A percentile compares a stretch with the other conserved stretches of the same genome.
phyloP scores from a whole-genome alignment of 371 early-diverging fungal genomes.

The Parasitella parasitica region DNA sequence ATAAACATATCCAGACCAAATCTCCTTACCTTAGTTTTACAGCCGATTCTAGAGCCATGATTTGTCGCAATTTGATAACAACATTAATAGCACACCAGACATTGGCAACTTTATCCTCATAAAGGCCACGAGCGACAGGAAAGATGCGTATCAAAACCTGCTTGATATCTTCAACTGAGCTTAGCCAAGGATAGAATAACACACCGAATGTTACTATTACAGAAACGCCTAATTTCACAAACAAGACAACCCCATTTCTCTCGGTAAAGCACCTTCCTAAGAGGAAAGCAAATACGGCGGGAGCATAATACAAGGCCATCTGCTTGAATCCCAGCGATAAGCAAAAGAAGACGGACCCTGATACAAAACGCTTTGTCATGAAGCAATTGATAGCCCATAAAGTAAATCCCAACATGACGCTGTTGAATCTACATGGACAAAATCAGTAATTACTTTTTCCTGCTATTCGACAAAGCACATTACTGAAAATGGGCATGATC shows the following conservation, averaged over 20 bases:
- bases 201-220: constrained; percentile 72
- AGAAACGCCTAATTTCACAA: constrained; percentile 72
- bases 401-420: constrained; percentile 90
- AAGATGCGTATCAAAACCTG: constrained; percentile 87
- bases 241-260: constrained; percentile 45
- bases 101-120: constrained; percentile 97
- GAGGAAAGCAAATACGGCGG: constrained; percentile 86
- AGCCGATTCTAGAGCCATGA: constrained; percentile 61
- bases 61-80: constrained; percentile 73
- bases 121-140: constrained; percentile 91
- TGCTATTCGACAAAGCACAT: neutral
- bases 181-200: constrained; percentile 71
- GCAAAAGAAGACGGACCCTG: constrained; percentile 80
- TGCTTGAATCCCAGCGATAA: constrained; percentile 89
- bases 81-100: constrained; percentile 94
- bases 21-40: constrained; percentile 67
- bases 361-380: constrained; percentile 53
- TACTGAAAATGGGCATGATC: constrained; percentile 97
- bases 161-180: constrained; percentile 58
- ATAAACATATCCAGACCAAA: neutral
- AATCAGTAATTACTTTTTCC: neutral
- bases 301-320: constrained; percentile 94
- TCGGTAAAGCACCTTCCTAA: constrained; percentile 72
- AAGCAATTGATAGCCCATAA: constrained; percentile 76
- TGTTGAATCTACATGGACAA: constrained; percentile 71